A percentile compares a stretch with the other conserved stretches of the same genome.
Conservation (phyloP, 345 rosid genomes). For the Eucalyptus rudis region DNA sequence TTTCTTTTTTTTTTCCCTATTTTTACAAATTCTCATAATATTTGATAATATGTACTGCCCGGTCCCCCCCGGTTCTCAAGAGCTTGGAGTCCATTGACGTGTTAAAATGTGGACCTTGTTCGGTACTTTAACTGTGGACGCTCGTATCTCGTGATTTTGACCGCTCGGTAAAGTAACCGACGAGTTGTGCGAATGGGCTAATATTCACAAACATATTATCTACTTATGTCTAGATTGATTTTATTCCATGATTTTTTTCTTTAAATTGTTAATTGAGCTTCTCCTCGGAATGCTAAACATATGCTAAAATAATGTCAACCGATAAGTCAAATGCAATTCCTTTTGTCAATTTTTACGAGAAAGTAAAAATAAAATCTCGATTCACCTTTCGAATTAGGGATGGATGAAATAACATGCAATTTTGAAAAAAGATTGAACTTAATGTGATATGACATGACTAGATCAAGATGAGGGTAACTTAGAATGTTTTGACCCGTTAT, state of each 20-base stretch:
- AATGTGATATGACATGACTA: rapidly evolving
- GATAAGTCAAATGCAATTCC: not conserved
- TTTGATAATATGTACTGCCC: not conserved
- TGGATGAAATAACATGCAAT: rapidly evolving
- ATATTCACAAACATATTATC: not conserved
- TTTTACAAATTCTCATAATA: not conserved
- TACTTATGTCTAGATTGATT: not conserved
- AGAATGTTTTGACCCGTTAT: rapidly evolving
- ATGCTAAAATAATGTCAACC: rapidly evolving
- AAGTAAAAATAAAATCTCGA: rapidly evolving
- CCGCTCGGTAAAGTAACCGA: not conserved
- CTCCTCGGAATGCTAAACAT: not conserved
- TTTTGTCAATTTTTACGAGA: rapidly evolving
- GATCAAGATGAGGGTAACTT: rapidly evolving
- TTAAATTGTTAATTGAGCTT: not conserved
- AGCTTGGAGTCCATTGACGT: not conserved
- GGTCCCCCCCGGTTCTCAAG: not conserved
- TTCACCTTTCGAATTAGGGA: not conserved
- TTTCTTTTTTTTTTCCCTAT: not conserved
- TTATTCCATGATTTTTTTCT: not conserved
- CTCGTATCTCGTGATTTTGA: not conserved
- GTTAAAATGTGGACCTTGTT: not conserved
- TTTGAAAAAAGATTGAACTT: not conserved
- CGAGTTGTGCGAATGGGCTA: not conserved
- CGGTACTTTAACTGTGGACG: too few species aligned